Base-by-base conservation (phyloP, 768 basidiomycete genomes). In the Rhizopogon vesiculosus region DNA sequence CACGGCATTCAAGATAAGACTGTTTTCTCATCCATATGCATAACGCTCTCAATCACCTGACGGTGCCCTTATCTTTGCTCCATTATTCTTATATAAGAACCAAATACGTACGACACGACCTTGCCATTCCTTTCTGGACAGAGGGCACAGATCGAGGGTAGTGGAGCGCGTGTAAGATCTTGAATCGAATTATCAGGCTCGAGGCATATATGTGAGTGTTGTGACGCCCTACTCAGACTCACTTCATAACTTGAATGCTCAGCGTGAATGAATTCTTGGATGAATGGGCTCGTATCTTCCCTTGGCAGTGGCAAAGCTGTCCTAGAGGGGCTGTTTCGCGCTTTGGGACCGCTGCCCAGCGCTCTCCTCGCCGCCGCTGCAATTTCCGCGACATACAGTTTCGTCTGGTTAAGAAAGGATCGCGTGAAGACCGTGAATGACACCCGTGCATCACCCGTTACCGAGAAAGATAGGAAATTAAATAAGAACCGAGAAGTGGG, bases 401-500 rank as follows among this genome's bases (percentile, higher is more conserved):
- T 45, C 42, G 53, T 65, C 45, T 65, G 53, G 43, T 54, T n/a
- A 15, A 49, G 48, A 22, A 35, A 16, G 19, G 35, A 5, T 5
- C 29, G 29, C 12, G 28, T n/a, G 44, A 29, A 7, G 19, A 5
- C 19, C 15, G 22, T 15, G 15, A 38, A 25, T 16, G 48, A 1
- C 10, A 22, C 5, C 16, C 19, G 25, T 49, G 9, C 19, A 9
- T 22, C 48, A 22, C 5, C 8, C 15, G 35, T 49, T 42, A 31
- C 41, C 31, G 53, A 51, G 48, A 56, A 54, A n/a, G 55, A 40
- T 13, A 44, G 18, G 45, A 55, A 40, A 2, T 41, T 54, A 18
- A 65, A 71, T 51, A 66, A 63, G 42, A 33, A 46, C 54, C 61
- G 67, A 10, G 58, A 61, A 43, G 54, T 49, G 42, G 64, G 67